A percentile compares a stretch with the other conserved stretches of the same genome.
Conservation (phyloP, 2,329 filamentous ascomycete genomes). For the Cladorrhinum sp. region DNA sequence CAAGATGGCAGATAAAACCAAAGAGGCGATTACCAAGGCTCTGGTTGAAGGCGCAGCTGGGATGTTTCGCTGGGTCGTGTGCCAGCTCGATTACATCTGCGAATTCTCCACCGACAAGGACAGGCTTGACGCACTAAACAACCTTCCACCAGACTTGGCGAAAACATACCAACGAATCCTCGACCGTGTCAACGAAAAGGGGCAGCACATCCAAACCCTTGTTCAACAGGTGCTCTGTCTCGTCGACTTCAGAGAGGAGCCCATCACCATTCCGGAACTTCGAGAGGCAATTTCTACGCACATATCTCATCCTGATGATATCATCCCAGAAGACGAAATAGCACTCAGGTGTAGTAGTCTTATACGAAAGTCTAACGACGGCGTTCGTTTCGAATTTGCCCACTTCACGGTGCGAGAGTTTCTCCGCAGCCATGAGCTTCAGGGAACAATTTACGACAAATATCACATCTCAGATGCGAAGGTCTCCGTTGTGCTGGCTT, state of each 20-base stretch:
- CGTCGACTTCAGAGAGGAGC: background rate
- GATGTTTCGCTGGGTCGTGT: slow-evolving; percentile 1
- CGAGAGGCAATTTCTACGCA: background rate
- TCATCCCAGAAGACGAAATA: background rate
- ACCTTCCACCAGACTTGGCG: background rate
- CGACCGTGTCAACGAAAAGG: background rate
- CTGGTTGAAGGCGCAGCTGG: background rate
- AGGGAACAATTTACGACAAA: background rate
- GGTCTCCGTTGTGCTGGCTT: background rate
- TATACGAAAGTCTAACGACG: background rate
- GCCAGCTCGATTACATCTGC: slow-evolving; percentile 1
- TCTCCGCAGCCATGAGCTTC: background rate
- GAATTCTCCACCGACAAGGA: background rate
- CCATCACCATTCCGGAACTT: background rate
- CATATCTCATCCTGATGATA: background rate
- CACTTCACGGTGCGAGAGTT: background rate
- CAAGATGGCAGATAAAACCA: background rate
- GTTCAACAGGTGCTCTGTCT: background rate
- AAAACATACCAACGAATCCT: slow-evolving; percentile 1
- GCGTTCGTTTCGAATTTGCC: background rate
- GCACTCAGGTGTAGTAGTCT: background rate
- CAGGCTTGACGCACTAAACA: background rate
- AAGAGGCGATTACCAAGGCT: background rate
- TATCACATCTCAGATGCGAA: background rate
- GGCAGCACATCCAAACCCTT: background rate